phyloP scores from a whole-genome alignment of 2,329 filamentous ascomycete species.

The Atkinsonella texensis region DNA sequence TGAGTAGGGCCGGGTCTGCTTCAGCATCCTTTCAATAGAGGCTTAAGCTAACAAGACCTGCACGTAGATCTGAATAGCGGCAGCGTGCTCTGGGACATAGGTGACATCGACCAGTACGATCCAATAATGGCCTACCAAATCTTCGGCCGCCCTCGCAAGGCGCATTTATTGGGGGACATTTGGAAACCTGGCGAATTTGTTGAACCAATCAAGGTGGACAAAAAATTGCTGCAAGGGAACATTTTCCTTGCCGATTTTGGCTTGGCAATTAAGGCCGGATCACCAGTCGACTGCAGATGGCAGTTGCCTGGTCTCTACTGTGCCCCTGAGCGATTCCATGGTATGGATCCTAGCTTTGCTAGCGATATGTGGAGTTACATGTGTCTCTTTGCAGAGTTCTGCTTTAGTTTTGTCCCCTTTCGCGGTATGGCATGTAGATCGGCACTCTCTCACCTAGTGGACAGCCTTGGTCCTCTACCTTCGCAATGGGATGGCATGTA shows the following conservation, averaged over 20 bases:
- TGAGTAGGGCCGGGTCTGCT: not conserved
- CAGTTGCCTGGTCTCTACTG: not conserved
- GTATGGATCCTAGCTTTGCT: not conserved
- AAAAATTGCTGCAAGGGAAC: not conserved
- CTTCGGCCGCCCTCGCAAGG: not conserved
- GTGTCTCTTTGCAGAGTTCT: not conserved
- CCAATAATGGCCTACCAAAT: not conserved
- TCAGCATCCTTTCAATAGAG: not conserved
- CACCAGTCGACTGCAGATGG: not conserved
- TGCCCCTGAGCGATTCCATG: not conserved
- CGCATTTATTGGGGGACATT: not conserved
- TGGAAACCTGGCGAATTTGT: not conserved
- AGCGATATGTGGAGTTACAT: not conserved
- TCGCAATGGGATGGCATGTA: not conserved
- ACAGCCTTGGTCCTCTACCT: not conserved
- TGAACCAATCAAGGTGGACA: not conserved
- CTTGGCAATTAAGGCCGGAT: not conserved
- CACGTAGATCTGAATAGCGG: not conserved
- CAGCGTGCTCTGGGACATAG: not conserved
- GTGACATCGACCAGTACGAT: not conserved
- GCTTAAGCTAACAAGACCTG: not conserved
- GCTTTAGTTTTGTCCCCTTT: not conserved
- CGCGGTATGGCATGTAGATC: not conserved
- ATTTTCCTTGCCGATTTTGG: not conserved
- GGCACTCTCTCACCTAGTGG: not conserved